These are phyloP conservation scores for Teunomyces atbi DNA, from an alignment of 805 yeast species.

Conservation along the genomic window DNA sequence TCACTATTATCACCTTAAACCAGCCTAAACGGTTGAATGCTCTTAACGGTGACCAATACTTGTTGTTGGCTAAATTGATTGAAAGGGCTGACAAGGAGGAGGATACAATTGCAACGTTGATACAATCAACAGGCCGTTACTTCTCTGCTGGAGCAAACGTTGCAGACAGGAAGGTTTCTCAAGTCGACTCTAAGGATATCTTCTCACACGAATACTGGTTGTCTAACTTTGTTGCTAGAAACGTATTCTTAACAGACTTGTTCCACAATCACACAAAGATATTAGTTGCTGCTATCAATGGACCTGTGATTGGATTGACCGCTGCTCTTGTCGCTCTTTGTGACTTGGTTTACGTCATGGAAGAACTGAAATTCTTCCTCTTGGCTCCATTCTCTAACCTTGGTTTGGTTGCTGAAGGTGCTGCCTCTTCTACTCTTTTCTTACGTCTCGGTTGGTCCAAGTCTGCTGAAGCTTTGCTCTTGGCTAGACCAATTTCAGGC, in stretches of 20 bases:
- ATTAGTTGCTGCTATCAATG: constrained; percentile 72
- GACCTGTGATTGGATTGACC: constrained; percentile 81
- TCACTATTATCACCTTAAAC: constrained; percentile 64
- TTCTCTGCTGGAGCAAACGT: constrained; percentile 88
- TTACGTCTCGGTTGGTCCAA: constrained; percentile 68
- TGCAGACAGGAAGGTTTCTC: constrained; percentile 31
- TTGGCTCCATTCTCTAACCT: constrained; percentile 78
- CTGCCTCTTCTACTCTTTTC: constrained; percentile 64
- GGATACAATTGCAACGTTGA: constrained; percentile 59
- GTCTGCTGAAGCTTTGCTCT: constrained; percentile 70
- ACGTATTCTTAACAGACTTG: constrained; percentile 64
- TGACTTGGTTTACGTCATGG: constrained; percentile 71
- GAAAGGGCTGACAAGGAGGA: constrained; percentile 63
- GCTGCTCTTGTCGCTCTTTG: constrained; percentile 73
- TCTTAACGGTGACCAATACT: constrained; percentile 61
- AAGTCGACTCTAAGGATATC: constrained; percentile 28
- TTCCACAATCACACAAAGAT: constrained; percentile 71
- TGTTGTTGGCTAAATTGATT: constrained; percentile 55
- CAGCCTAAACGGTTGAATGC: constrained; percentile 66
- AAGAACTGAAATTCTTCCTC: constrained; percentile 54
- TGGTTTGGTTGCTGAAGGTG: constrained; percentile 84
- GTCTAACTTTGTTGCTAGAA: constrained; percentile 63
- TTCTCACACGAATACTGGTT: constrained; percentile 49
- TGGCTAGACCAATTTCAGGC: constrained; percentile 64
- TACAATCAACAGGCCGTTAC: constrained; percentile 69